A percentile compares a stretch with the other conserved stretches of the same genome.
Evolutionary conservation across 148 eudicot species (phyloP).

Genomic region (Nyssa sinensis): DNA sequence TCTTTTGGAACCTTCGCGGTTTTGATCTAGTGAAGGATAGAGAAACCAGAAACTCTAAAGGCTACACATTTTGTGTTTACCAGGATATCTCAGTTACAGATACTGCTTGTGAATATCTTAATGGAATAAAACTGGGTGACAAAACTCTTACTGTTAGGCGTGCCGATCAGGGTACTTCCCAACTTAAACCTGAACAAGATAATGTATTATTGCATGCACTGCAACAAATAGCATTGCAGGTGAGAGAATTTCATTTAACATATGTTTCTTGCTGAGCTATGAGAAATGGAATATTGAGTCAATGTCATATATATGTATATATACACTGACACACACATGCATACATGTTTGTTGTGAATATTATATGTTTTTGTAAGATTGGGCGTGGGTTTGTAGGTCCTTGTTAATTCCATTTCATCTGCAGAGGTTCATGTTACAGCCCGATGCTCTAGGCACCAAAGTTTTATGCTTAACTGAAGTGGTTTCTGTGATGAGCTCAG

Average conservation of each 20-base stretch:
- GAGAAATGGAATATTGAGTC: no score
- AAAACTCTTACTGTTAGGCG: slow-evolving; percentile 78
- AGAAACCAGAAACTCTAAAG: slow-evolving; percentile 81
- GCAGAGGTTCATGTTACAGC: slow-evolving; percentile 73
- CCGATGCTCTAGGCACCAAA: slow-evolving; percentile 52
- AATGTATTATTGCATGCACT: slow-evolving; percentile 64
- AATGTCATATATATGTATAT: no score
- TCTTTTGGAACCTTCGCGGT: slow-evolving; percentile 71
- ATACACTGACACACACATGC: no score
- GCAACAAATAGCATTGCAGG: slow-evolving; percentile 78
- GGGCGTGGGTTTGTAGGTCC: no score
- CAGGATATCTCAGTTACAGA: slow-evolving; percentile 62
- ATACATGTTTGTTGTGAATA: no score
- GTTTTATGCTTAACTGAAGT: slow-evolving; percentile 65
- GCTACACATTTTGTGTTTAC: slow-evolving; percentile 84
- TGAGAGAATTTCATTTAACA: slow-evolving; percentile 13
- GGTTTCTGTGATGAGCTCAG: slow-evolving; percentile 60
- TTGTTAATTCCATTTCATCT: neutral
- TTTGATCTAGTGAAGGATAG: slow-evolving; percentile 83
- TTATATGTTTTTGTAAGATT: no score
- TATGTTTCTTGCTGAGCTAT: no score
- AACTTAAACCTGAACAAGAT: slow-evolving; percentile 82
- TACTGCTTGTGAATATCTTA: slow-evolving; percentile 69
- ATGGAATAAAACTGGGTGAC: slow-evolving; percentile 81
- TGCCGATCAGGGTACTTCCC: slow-evolving; percentile 67